Evolutionary conservation across 176 grass and related monocot species (phyloP).

Genomic region (Oryza meyeriana): DNA sequence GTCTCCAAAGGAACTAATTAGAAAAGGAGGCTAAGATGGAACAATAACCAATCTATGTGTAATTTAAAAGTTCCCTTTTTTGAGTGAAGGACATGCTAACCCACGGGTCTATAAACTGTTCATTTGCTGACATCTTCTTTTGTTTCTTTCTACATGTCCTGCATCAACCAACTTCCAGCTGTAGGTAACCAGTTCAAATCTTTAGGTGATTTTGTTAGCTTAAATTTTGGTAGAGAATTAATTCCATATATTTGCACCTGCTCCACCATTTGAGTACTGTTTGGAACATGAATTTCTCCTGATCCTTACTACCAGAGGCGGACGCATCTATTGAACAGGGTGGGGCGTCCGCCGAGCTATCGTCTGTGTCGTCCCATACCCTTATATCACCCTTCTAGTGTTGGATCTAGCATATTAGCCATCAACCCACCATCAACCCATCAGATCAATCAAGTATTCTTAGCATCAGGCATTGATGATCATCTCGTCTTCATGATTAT

Average conservation of each 20-base stretch:
- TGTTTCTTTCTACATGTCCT: constrained; percentile 21
- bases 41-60: neutral
- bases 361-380: too few species aligned
- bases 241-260: neutral
- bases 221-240: neutral
- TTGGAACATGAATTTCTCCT: neutral
- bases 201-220: neutral
- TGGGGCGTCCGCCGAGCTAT: too few species aligned
- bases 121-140: neutral
- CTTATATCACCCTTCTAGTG: too few species aligned
- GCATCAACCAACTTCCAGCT: neutral
- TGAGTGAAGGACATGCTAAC: constrained; percentile 1
- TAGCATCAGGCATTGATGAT: too few species aligned
- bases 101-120: constrained; percentile 24
- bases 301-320: too few species aligned
- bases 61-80: neutral
- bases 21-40: neutral
- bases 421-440: too few species aligned
- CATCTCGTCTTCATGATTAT: too few species aligned
- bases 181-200: neutral
- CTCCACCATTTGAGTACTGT: neutral
- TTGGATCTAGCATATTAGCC: too few species aligned
- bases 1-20: constrained; percentile 15
- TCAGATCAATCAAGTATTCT: too few species aligned
- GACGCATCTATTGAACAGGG: too few species aligned